phyloP scores from a whole-genome alignment of 2,329 filamentous ascomycete species.

The Pseudocercospora fuligena region DNA sequence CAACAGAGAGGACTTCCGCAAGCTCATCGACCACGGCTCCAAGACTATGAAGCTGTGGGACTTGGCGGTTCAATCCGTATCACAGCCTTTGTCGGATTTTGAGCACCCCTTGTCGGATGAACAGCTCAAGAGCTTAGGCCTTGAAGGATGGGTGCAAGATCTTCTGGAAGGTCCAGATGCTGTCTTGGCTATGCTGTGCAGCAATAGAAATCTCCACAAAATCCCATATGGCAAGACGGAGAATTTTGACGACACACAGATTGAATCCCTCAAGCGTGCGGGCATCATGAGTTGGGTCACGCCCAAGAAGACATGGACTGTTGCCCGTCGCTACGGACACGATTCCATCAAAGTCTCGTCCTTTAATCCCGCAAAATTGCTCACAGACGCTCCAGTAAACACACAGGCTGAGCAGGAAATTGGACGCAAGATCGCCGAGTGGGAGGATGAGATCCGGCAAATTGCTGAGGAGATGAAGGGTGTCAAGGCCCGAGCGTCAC shows the following conservation, averaged over 20 bases:
- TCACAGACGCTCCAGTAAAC: slow-evolving; percentile 80
- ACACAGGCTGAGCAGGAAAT: slow-evolving; percentile 65
- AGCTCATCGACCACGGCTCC: slow-evolving; percentile 69
- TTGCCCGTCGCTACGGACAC: slow-evolving; percentile 75
- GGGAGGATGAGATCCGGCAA: slow-evolving; percentile 46
- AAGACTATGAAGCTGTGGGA: slow-evolving; percentile 68
- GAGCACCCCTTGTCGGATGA: slow-evolving; percentile 59
- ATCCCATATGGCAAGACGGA: slow-evolving; percentile 69
- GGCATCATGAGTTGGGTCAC: slow-evolving; percentile 73
- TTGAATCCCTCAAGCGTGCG: slow-evolving; percentile 61
- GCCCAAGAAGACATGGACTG: slow-evolving; percentile 65
- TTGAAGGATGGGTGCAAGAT: slow-evolving; percentile 82
- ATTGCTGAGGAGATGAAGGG: slow-evolving; percentile 45
- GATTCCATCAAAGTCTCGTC: slow-evolving; percentile 70
- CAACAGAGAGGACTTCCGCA: slow-evolving; percentile 73
- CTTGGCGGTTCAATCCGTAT: slow-evolving; percentile 71
- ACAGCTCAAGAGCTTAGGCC: slow-evolving; percentile 63
- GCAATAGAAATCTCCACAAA: slow-evolving; percentile 69
- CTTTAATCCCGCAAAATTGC: slow-evolving; percentile 67
- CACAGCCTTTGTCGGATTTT: slow-evolving; percentile 60
- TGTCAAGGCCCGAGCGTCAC: slow-evolving; percentile 28
- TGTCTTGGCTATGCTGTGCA: slow-evolving; percentile 87
- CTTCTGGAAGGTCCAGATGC: slow-evolving; percentile 78
- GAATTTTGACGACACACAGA: slow-evolving; percentile 66
- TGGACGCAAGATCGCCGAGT: slow-evolving; percentile 54